Conservation (phyloP, 1,284 basidiomycete species). For the Fistulinella cinereoalba region DNA sequence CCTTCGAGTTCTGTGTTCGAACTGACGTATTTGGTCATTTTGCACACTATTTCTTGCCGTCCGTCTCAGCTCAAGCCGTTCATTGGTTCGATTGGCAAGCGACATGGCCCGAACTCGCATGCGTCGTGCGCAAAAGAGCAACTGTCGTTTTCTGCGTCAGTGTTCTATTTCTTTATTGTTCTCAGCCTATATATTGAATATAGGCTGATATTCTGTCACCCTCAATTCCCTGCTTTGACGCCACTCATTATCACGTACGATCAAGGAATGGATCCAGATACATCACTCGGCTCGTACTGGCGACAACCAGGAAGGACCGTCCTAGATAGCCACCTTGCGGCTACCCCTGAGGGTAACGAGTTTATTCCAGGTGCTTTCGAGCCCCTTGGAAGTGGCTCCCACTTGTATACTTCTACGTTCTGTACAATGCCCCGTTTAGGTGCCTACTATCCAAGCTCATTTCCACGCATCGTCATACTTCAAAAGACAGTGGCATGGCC, state of each 20-base stretch:
- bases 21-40: neutral
- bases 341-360: too few species aligned
- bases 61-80: constrained; percentile 75
- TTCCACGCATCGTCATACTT: too few species aligned
- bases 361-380: too few species aligned
- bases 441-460: too few species aligned
- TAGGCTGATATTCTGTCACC: constrained; percentile 79
- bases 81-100: constrained; percentile 84
- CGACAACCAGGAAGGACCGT: too few species aligned
- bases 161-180: constrained; percentile 1
- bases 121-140: constrained; percentile 65
- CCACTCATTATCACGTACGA: constrained; percentile 60
- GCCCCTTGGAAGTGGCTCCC: too few species aligned
- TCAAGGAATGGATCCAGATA: constrained; percentile 50
- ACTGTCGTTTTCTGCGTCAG: constrained; percentile 76
- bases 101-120: constrained; percentile 68
- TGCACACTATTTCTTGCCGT: too few species aligned
- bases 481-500: constrained; percentile 8
- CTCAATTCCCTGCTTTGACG: constrained; percentile 57
- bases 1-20: too few species aligned
- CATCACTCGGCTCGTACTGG: too few species aligned
- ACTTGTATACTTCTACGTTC: too few species aligned
- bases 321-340: too few species aligned
- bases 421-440: too few species aligned
- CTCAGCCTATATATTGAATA: constrained; percentile 48